A percentile compares a stretch with the other conserved stretches of the same genome.
Conservation (phyloP, 2,329 filamentous ascomycete genomes). For the Spiromastix sp. region DNA sequence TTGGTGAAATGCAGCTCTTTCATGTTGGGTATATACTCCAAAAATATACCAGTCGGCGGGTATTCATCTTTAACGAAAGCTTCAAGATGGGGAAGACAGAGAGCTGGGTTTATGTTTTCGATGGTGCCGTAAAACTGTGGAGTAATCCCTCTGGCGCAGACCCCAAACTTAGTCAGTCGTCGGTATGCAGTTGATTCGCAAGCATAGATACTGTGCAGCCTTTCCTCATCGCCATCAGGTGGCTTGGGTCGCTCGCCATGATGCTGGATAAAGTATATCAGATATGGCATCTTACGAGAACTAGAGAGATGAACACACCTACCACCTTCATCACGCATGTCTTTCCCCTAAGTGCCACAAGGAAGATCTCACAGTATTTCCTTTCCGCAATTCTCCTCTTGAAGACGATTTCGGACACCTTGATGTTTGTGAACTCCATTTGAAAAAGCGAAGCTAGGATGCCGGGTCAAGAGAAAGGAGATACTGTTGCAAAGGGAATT, state of each 20-base stretch:
- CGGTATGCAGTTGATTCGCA: constrained; percentile 8
- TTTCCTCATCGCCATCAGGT: neutral
- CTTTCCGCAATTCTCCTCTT: constrained; percentile 6
- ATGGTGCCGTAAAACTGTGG: constrained; percentile 8
- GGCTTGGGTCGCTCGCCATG: constrained; percentile 6
- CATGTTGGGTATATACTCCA: constrained; percentile 18
- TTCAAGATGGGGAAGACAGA: constrained; percentile 5
- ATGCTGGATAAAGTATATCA: no score
- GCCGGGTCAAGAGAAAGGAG: no score
- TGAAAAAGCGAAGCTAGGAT: no score
- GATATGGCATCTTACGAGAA: constrained; percentile 1
- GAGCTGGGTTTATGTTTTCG: constrained; percentile 7
- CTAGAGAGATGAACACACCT: constrained; percentile 2
- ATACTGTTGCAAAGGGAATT: no score
- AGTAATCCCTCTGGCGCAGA: constrained; percentile 7
- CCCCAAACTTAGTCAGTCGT: constrained; percentile 6
- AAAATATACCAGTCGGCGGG: constrained; percentile 15
- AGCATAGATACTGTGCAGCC: constrained; percentile 5
- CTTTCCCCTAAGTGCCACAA: constrained; percentile 7
- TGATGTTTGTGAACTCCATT: no score
- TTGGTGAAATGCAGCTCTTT: constrained; percentile 15
- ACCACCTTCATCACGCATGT: constrained; percentile 17
- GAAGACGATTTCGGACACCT: constrained; percentile 11
- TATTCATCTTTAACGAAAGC: constrained; percentile 11
- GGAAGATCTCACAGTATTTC: constrained; percentile 10